These are phyloP conservation scores for Boeremia exigua DNA, from an alignment of 2,329 filamentous ascomycete genomes.

Conservation along the genomic window DNA sequence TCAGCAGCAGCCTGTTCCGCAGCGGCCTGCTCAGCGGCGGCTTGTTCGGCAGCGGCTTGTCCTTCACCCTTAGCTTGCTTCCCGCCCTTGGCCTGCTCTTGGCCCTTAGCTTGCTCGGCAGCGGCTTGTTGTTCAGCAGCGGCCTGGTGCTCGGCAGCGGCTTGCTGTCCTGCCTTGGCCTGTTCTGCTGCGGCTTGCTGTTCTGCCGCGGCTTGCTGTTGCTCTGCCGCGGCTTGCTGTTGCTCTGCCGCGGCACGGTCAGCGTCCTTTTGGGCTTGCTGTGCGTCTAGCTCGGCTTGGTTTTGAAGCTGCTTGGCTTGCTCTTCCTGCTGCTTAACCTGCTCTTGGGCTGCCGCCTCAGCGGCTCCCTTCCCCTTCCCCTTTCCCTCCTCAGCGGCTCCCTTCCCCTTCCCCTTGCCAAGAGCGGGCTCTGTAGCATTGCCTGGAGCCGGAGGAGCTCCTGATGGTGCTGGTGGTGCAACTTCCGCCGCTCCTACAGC, in stretches of 20 bases:
- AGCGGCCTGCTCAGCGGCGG: conserved; percentile 2
- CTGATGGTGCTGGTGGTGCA: not conserved
- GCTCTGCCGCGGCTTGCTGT: conserved; percentile 8
- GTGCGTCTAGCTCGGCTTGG: conserved; percentile 10
- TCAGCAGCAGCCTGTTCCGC: not conserved
- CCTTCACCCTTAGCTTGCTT: not conserved
- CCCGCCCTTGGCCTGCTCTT: not conserved
- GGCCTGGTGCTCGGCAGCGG: not conserved
- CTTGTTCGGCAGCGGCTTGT: not conserved
- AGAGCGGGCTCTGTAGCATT: not conserved
- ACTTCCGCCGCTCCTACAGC: not conserved
- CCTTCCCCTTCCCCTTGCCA: conserved; percentile 8
- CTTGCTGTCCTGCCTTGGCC: conserved; percentile 9
- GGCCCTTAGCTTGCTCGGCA: not conserved
- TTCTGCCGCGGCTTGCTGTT: not conserved
- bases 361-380: conserved; percentile 20
- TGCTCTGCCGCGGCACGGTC: conserved; percentile 11
- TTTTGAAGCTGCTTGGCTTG: conserved; percentile 6
- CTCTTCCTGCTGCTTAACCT: conserved; percentile 3
- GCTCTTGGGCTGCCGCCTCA: not conserved
- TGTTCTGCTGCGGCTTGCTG: too few species aligned
- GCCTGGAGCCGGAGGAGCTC: not conserved
- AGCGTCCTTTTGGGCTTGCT: conserved; percentile 12
- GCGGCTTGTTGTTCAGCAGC: conserved; percentile 6
- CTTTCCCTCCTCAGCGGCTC: conserved; percentile 7